Evolutionary conservation across 495 filamentous ascomycete species (phyloP).

Genomic region (Lasiosphaeris hirsuta): DNA sequence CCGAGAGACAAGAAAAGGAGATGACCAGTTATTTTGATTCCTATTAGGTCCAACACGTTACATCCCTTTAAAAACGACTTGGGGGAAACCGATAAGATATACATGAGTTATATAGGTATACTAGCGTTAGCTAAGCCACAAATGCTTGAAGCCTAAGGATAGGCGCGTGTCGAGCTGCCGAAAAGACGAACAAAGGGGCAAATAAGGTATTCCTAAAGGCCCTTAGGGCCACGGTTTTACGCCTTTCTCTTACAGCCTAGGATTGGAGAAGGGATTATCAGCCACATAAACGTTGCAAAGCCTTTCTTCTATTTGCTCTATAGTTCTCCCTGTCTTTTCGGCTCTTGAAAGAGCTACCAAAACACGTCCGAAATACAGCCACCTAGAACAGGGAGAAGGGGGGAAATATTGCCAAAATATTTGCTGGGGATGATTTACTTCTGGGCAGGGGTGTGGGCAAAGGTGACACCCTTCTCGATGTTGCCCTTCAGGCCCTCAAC

Average conservation of each 20-base stretch:
- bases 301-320: constrained; percentile 29
- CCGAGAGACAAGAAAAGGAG: too few relatives aligned
- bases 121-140: too few relatives aligned
- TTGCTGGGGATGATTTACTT: constrained; percentile 34
- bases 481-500: constrained; percentile 80
- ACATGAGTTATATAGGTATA: too few relatives aligned
- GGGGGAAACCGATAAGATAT: too few relatives aligned
- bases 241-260: constrained; percentile 32
- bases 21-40: too few relatives aligned
- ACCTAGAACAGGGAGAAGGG: not conserved
- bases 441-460: constrained; percentile 67
- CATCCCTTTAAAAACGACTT: too few relatives aligned
- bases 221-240: constrained; percentile 1
- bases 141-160: too few relatives aligned
- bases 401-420: constrained; percentile 1
- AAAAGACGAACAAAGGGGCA: too few relatives aligned
- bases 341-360: constrained; percentile 11
- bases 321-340: constrained; percentile 13
- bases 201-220: not conserved
- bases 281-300: constrained; percentile 25
- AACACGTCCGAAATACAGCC: not conserved
- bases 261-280: constrained; percentile 30
- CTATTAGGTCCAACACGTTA: too few relatives aligned
- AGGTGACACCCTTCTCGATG: constrained; percentile 89
- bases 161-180: not conserved